A percentile compares a stretch with the other conserved stretches of the same genome.
phyloP scores from a whole-genome alignment of 257 asterid species.

The Rhazya stricta region DNA sequence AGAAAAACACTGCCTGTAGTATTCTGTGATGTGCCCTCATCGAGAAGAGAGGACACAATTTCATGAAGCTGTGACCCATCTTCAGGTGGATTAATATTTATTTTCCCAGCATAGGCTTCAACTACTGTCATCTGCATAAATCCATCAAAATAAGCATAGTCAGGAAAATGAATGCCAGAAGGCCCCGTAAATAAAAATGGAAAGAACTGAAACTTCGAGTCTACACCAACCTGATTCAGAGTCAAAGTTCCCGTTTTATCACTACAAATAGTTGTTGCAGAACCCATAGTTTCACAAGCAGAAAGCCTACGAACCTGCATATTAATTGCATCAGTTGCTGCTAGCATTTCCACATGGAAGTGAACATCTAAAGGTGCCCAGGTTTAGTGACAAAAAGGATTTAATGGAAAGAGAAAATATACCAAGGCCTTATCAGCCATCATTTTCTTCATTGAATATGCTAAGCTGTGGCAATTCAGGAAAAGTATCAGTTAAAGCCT shows the following conservation, averaged over 20 bases:
- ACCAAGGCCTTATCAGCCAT: slow-evolving; percentile 99
- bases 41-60: slow-evolving; percentile 59
- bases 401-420: slow-evolving; percentile 13
- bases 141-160: slow-evolving; percentile 16
- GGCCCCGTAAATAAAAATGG: slow-evolving; percentile 14
- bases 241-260: slow-evolving; percentile 97
- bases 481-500: slow-evolving; percentile 14
- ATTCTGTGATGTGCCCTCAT: slow-evolving; percentile 85
- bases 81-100: slow-evolving; percentile 57
- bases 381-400: slow-evolving; percentile 1
- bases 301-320: slow-evolving; percentile 95
- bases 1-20: slow-evolving; percentile 82
- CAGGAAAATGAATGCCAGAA: slow-evolving; percentile 11
- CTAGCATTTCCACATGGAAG: slow-evolving; percentile 19
- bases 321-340: slow-evolving; percentile 19
- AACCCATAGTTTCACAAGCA: slow-evolving; percentile 98
- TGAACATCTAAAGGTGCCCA: neutral
- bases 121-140: slow-evolving; percentile 77
- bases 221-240: slow-evolving; percentile 65
- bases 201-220: slow-evolving; percentile 3
- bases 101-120: slow-evolving; percentile 72
- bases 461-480: slow-evolving; percentile 55
- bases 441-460: slow-evolving; percentile 99
- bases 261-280: slow-evolving; percentile 96
- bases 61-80: slow-evolving; percentile 59